A percentile compares a stretch with the other conserved stretches of the same genome.
Conservation (phyloP, 2,329 filamentous ascomycete species). For the Penicillium olsonii region DNA sequence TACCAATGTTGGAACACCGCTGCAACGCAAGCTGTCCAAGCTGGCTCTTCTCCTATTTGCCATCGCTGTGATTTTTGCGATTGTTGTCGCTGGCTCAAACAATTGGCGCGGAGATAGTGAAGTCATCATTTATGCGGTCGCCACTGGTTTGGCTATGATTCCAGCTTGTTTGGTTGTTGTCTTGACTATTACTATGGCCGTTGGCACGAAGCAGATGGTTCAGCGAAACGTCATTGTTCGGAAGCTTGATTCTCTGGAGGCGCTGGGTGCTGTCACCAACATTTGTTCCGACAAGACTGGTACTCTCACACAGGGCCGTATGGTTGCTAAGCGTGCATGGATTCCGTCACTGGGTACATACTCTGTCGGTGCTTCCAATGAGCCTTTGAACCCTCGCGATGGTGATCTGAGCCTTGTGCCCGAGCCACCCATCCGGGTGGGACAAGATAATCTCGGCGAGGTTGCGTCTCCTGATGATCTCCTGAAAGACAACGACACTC, state of each 20-base stretch:
- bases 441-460: slow-evolving; percentile 23
- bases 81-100: slow-evolving; percentile 69
- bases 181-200: slow-evolving; percentile 67
- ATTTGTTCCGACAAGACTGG: slow-evolving; percentile 62
- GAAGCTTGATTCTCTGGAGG: slow-evolving; percentile 59
- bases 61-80: slow-evolving; percentile 67
- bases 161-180: slow-evolving; percentile 65
- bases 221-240: slow-evolving; percentile 60
- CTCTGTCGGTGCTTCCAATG: slow-evolving; percentile 56
- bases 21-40: slow-evolving; percentile 68
- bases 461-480: slow-evolving; percentile 34
- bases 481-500: slow-evolving; percentile 47
- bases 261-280: slow-evolving; percentile 63
- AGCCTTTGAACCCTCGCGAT: slow-evolving; percentile 59
- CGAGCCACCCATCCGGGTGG: slow-evolving; percentile 31
- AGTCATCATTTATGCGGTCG: slow-evolving; percentile 67
- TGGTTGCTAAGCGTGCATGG: slow-evolving; percentile 64
- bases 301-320: slow-evolving; percentile 64
- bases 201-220: slow-evolving; percentile 61
- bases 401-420: slow-evolving; percentile 49
- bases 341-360: slow-evolving; percentile 60
- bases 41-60: slow-evolving; percentile 67
- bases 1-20: slow-evolving; percentile 68
- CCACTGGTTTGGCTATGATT: slow-evolving; percentile 62
- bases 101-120: slow-evolving; percentile 56